These are phyloP conservation scores for Aspergillus avenaceus DNA, from an alignment of 495 filamentous ascomycete species.

Conservation along the genomic window DNA sequence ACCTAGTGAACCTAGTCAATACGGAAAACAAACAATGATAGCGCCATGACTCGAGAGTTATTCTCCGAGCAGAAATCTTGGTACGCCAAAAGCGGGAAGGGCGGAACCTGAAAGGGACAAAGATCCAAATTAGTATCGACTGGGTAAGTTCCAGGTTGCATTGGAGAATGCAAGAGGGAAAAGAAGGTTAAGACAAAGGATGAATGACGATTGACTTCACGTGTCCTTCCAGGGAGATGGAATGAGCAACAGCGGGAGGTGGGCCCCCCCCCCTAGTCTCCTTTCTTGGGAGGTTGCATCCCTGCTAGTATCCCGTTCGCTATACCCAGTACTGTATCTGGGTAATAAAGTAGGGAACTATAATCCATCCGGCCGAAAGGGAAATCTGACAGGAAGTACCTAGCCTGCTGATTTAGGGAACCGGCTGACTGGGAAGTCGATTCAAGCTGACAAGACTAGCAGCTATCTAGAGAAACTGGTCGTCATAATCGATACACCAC, in stretches of 20 bases:
- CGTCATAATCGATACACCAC: no score
- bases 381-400: neutral
- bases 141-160: no score
- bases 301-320: neutral
- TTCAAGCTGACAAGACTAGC: no score
- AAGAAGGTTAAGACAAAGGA: neutral
- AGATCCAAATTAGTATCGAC: neutral
- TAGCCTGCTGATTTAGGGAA: no score
- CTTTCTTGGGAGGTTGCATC: neutral
- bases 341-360: neutral
- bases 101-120: neutral
- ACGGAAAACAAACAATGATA: neutral
- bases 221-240: slow-evolving; percentile 5
- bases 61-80: slow-evolving; percentile 21
- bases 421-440: neutral
- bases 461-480: no score
- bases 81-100: slow-evolving; percentile 19
- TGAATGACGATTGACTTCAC: slow-evolving; percentile 12
- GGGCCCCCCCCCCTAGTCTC: neutral
- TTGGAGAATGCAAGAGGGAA: slow-evolving; percentile 1
- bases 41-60: slow-evolving; percentile 3
- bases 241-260: neutral
- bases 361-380: slow-evolving; percentile 1
- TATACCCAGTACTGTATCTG: neutral
- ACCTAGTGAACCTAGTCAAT: neutral